Conservation (phyloP, 2,329 filamentous ascomycete genomes). For the Colletotrichum truncatum region DNA sequence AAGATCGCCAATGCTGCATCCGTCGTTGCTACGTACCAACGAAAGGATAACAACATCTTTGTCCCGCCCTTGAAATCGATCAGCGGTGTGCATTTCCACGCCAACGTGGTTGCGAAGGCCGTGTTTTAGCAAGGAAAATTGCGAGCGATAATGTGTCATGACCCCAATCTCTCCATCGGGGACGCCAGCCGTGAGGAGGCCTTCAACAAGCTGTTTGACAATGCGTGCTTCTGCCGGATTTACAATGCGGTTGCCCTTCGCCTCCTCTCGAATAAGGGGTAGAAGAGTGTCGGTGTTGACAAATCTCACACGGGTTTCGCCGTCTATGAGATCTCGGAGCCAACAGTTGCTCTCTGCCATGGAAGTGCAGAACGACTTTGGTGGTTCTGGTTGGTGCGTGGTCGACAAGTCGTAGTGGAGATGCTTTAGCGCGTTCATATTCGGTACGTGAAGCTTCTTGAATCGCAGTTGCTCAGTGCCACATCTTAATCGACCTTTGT, state of each 20-base stretch:
- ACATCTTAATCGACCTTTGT: slow-evolving; percentile 89
- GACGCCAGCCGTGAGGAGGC: slow-evolving; percentile 80
- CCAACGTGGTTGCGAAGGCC: slow-evolving; percentile 67
- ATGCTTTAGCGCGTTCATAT: slow-evolving; percentile 66
- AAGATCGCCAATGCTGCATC: slow-evolving; percentile 85
- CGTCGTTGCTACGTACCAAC: slow-evolving; percentile 87
- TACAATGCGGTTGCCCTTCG: slow-evolving; percentile 85
- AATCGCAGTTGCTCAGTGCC: slow-evolving; percentile 80
- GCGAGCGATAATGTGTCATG: slow-evolving; percentile 96
- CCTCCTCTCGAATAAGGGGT: slow-evolving; percentile 73
- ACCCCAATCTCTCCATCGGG: slow-evolving; percentile 83
- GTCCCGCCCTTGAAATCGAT: slow-evolving; percentile 95
- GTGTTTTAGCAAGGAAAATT: slow-evolving; percentile 84
- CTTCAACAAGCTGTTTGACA: slow-evolving; percentile 81
- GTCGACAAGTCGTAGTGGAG: slow-evolving; percentile 66
- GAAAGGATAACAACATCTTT: slow-evolving; percentile 92
- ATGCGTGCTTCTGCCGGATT: slow-evolving; percentile 86
- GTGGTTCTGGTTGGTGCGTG: slow-evolving; percentile 49
- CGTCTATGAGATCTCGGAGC: slow-evolving; percentile 76
- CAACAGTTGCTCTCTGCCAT: slow-evolving; percentile 69
- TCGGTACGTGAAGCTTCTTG: slow-evolving; percentile 73
- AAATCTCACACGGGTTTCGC: slow-evolving; percentile 80
- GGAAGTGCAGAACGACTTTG: slow-evolving; percentile 65
- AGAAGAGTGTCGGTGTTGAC: slow-evolving; percentile 86
- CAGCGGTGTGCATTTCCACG: slow-evolving; percentile 95